Evolutionary conservation across 176 grass and related monocot species (phyloP), one percentile per base, ranked within the genome.

Genomic region (Cenchrus purpureus): DNA sequence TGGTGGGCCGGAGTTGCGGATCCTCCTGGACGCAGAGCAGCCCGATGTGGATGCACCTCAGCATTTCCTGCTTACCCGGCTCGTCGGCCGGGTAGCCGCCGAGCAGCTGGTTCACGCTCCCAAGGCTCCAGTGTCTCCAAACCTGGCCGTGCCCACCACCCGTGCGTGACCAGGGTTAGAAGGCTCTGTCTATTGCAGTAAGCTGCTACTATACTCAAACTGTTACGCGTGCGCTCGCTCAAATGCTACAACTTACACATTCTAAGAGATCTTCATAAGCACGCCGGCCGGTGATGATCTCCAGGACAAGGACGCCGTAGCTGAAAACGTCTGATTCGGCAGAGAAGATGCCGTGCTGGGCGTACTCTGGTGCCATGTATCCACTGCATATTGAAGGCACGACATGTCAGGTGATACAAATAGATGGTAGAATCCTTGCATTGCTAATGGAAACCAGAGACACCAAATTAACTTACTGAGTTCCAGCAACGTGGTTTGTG

Each of bases 301-400:
- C 92, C 16, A 91, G 84, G 32, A 94, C 48, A 3, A 94, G 56
- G 1, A 94, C 82, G 12, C 88, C 86, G 68, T 65, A 94, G 78
- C 86, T 91, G 68, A 85, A 94, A 28, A 94, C 89, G 65, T 91
- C 92, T 22, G 89, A 91, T 22, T 91, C 91, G 37, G 86, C 53
- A 0, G 86, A 94, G 86, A 91, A 89, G 29, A 76, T 69, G 64
- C 86, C 89, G 51, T 60, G 79, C 48, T 78, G 51, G 12, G 76
- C 86, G 69, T 94, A 94, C 49, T 94, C 86, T 6, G 89, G 92
- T 32, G 86, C 74, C 89, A 94, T 91, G 76, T 94, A 94, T 17
- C 92, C 92, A 4, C 89, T 94, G 88, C 49, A 67, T 51, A 7
- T 14, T 0, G 12, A 55, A 52, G 56, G 57, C n/a, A 68, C 9